Evolutionary conservation across 163 green algal species (phyloP), one percentile per base, ranked within the genome.

Genomic region (Chlorella variabilis): DNA sequence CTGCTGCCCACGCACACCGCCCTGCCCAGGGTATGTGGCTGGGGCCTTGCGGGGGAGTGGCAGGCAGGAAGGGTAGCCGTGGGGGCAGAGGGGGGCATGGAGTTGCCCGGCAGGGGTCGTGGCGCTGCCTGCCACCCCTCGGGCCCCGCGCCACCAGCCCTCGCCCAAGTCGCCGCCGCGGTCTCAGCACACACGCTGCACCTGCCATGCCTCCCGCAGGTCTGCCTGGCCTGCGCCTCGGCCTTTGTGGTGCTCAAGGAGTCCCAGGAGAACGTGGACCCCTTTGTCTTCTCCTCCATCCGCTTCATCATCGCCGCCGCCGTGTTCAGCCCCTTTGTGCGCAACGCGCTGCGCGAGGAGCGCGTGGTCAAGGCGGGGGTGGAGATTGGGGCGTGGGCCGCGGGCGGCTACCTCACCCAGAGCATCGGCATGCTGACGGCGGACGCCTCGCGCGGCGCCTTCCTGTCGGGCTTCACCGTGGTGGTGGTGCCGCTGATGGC

Each of bases 401-500:
- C 84, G 2, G 48, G 89, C 63, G 94, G 88, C 20, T 97, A 96
- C 76, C 62, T 93, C 13, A 88, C 88, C 17, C 94, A 98, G 73
- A 86, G 88, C 38, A 62, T 94, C 4, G 94, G 88, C 1, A 84
- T 98, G 23, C 45, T 94, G 3, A 91, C 88, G 23, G 92, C 89
- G 17, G 91, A 96, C 39, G 94, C 94, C 0, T 93, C 88, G 0
- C 81, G 91, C 4, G 92, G 88, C 15, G 91, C 83, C 65, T 96
- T 98, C 65, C 87, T 98, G 3, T 91, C 71, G 34, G 91, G 93
- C 9, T 94, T 98, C 81, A 98, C 94, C 20, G 94, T 97, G 27
- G 78, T 92, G 41, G 84, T 91, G 38, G 91, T 97, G 25, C 94
- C 94, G 3, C 71, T 96, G 7, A 75, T 97, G 51, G 91, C 90